These are phyloP conservation scores for Trichoderma simmonsii DNA, from an alignment of 2,329 filamentous ascomycete genomes.

Conservation along the genomic window DNA sequence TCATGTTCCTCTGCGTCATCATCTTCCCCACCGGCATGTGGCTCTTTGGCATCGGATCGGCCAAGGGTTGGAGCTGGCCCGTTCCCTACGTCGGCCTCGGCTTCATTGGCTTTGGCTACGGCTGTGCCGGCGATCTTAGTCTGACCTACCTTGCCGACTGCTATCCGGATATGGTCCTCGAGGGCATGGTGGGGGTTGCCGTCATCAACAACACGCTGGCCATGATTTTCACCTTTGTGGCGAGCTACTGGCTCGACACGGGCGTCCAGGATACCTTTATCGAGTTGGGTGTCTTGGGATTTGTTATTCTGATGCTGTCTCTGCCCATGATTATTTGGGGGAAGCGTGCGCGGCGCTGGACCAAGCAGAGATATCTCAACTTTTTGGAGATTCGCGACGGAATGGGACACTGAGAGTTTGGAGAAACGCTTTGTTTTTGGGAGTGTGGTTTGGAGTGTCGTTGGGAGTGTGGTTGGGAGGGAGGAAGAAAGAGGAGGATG, in stretches of 20 bases:
- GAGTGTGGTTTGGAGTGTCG: not conserved
- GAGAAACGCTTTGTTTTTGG: too few relatives aligned
- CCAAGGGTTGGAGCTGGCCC: constrained; percentile 50
- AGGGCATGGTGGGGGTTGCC: constrained; percentile 57
- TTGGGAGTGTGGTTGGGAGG: not conserved
- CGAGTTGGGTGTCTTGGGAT: constrained; percentile 49
- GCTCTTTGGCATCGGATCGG: constrained; percentile 52
- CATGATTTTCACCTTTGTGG: constrained; percentile 52
- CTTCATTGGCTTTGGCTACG: constrained; percentile 58
- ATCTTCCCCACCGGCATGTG: constrained; percentile 51
- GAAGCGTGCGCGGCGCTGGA: constrained; percentile 48
- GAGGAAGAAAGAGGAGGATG: not conserved
- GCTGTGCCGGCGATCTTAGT: constrained; percentile 54
- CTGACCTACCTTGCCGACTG: constrained; percentile 55
- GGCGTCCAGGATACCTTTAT: constrained; percentile 49
- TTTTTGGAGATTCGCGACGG: constrained; percentile 49
- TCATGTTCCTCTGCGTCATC: constrained; percentile 48
- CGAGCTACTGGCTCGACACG: constrained; percentile 47
- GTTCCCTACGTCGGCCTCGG: constrained; percentile 53
- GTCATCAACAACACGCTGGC: constrained; percentile 56
- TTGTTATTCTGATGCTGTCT: constrained; percentile 49
- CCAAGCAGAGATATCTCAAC: constrained; percentile 42
- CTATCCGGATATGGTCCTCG: constrained; percentile 55
- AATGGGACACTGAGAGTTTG: constrained; percentile 24
- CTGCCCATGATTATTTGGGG: constrained; percentile 54